A percentile compares a stretch with the other conserved stretches of the same genome.
Conservation (phyloP, 805 yeast genomes). For the Metschnikowia reukaufii region DNA sequence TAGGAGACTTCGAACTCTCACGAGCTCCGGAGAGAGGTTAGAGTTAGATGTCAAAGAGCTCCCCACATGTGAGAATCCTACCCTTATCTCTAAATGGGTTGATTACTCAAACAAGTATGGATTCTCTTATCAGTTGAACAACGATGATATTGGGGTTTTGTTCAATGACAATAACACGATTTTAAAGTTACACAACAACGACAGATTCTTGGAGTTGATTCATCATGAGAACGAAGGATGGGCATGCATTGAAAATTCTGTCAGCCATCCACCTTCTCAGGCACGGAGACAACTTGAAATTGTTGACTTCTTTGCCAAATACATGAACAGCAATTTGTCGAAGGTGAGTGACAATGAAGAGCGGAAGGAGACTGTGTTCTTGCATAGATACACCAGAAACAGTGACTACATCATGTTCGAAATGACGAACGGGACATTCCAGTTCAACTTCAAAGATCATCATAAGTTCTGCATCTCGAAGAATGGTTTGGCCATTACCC, state of each 20-base stretch:
- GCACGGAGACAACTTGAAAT: conserved; percentile 76
- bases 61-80: conserved; percentile 55
- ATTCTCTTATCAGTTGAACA: conserved; percentile 86
- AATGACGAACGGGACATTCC: conserved; percentile 87
- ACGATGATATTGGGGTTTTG: conserved; percentile 86
- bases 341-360: conserved; percentile 69
- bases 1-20: conserved; percentile 43
- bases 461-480: conserved; percentile 81
- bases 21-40: conserved; percentile 25
- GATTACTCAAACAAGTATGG: conserved; percentile 97
- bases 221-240: conserved; percentile 46
- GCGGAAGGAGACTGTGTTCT: conserved; percentile 66
- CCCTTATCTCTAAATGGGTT: conserved; percentile 92
- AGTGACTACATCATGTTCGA: conserved; percentile 87
- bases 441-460: conserved; percentile 94
- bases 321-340: conserved; percentile 88
- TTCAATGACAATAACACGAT: conserved; percentile 85
- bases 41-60: conserved; percentile 35
- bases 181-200: conserved; percentile 63
- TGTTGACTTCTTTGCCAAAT: conserved; percentile 83
- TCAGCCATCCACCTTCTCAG: conserved; percentile 44
- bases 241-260: conserved; percentile 47
- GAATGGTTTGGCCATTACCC: conserved; percentile 73
- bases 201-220: conserved; percentile 62
- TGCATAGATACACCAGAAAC: conserved; percentile 80